phyloP scores from a whole-genome alignment of 176 grass and related monocot species.

The Triticum turgidum region DNA sequence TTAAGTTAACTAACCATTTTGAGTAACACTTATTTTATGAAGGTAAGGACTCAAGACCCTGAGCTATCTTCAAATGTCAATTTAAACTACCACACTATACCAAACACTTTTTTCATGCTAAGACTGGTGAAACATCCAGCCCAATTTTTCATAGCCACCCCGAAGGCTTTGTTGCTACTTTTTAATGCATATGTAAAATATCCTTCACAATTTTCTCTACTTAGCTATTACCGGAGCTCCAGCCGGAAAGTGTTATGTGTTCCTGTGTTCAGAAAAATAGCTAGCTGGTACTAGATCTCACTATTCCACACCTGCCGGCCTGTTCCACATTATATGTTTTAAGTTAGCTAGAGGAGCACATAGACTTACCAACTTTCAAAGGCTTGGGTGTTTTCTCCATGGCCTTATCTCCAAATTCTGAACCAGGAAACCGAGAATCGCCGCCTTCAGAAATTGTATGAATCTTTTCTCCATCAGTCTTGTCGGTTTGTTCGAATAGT shows the following conservation, averaged over 20 bases:
- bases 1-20: slow-evolving; percentile 11
- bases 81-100: slow-evolving; percentile 14
- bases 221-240: slow-evolving; percentile 11
- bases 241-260: background rate
- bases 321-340: slow-evolving; percentile 15
- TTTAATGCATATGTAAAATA: slow-evolving; percentile 7
- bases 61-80: slow-evolving; percentile 8
- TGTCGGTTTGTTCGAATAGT: slow-evolving; percentile 17
- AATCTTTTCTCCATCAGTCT: background rate
- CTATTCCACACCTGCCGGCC: background rate
- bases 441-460: slow-evolving; percentile 15
- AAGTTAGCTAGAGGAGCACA: slow-evolving; percentile 16
- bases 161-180: slow-evolving; percentile 21
- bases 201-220: background rate
- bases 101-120: slow-evolving; percentile 27
- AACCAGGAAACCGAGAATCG: slow-evolving; percentile 9
- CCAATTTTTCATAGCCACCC: slow-evolving; percentile 7
- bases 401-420: slow-evolving; percentile 21
- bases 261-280: slow-evolving; percentile 16
- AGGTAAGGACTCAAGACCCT: background rate
- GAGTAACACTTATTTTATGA: background rate
- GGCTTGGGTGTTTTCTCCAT: slow-evolving; percentile 1
- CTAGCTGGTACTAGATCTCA: background rate
- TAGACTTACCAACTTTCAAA: slow-evolving; percentile 44
- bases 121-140: slow-evolving; percentile 13